phyloP scores from a whole-genome alignment of 225 moss, liverwort and hornwort species.

The Neckera pumila region DNA sequence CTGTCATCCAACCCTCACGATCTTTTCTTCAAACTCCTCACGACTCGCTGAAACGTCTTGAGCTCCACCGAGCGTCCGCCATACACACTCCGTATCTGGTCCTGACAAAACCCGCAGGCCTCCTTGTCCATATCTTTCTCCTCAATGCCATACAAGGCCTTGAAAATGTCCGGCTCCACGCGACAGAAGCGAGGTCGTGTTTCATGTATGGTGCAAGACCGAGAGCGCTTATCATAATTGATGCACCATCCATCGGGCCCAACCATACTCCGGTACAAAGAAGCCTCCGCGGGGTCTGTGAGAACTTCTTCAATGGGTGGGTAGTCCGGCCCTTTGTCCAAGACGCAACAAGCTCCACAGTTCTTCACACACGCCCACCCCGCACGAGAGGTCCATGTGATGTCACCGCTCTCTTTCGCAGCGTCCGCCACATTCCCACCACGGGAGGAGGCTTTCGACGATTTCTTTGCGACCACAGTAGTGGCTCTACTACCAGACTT shows the following conservation, averaged over 20 bases:
- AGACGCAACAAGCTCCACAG: constrained; percentile 51
- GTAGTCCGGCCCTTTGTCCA: constrained; percentile 50
- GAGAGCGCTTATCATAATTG: constrained; percentile 35
- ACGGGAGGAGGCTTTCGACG: not conserved
- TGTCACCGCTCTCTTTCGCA: not conserved
- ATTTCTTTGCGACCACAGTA: not conserved
- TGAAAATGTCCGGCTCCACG: constrained; percentile 34
- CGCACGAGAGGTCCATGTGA: constrained; percentile 33
- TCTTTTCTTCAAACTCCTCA: constrained; percentile 26
- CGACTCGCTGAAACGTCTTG: constrained; percentile 40
- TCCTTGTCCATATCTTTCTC: constrained; percentile 36
- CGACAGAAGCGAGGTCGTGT: constrained; percentile 51
- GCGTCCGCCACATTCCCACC: not conserved
- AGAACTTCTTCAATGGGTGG: constrained; percentile 46
- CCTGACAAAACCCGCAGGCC: constrained; percentile 46
- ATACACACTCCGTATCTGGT: constrained; percentile 51
- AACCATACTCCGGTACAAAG: constrained; percentile 37
- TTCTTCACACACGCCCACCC: constrained; percentile 56
- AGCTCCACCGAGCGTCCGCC: constrained; percentile 57
- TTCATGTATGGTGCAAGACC: constrained; percentile 36
- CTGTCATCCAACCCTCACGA: not conserved
- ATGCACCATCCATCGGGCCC: constrained; percentile 50
- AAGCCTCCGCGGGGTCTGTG: constrained; percentile 24
- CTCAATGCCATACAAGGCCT: constrained; percentile 38
- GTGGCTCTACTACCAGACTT: not conserved